Conservation (phyloP, 345 rosid species). For the Mallotus nudiflorus region DNA sequence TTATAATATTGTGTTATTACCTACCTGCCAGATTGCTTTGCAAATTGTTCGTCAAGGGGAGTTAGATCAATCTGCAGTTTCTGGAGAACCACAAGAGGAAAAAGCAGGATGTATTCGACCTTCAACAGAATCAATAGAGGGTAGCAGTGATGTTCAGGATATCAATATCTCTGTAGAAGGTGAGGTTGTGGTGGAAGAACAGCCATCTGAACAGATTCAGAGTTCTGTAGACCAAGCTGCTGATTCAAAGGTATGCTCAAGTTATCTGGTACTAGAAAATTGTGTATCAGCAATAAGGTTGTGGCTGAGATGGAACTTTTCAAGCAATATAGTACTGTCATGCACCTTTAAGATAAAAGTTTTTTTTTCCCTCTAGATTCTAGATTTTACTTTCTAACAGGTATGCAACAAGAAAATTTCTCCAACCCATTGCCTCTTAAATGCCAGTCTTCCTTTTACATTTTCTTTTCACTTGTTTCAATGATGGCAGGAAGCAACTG, state of each 20-base stretch:
- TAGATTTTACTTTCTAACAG: too few species aligned
- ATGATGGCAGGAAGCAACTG: slow-evolving; percentile 42
- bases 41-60: slow-evolving; percentile 77
- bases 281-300: slow-evolving; percentile 1
- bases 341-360: neutral
- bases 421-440: neutral
- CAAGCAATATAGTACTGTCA: neutral
- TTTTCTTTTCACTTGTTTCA: neutral
- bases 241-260: slow-evolving; percentile 42
- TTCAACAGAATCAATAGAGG: slow-evolving; percentile 36
- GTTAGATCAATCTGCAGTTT: slow-evolving; percentile 43
- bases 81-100: slow-evolving; percentile 25
- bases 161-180: slow-evolving; percentile 24
- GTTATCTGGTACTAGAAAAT: neutral
- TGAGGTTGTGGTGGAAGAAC: slow-evolving; percentile 20
- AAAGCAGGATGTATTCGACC: slow-evolving; percentile 24
- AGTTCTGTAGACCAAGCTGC: slow-evolving; percentile 19
- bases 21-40: slow-evolving; percentile 72
- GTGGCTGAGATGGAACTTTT: neutral
- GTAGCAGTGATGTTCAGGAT: slow-evolving; percentile 20
- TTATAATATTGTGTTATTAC: slow-evolving; percentile 4
- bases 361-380: too few species aligned
- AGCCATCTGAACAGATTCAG: slow-evolving; percentile 16
- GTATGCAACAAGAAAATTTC: neutral
- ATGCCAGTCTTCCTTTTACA: neutral